phyloP scores from a whole-genome alignment of 2,329 filamentous ascomycete species.

The Hypoxylon sp. region DNA sequence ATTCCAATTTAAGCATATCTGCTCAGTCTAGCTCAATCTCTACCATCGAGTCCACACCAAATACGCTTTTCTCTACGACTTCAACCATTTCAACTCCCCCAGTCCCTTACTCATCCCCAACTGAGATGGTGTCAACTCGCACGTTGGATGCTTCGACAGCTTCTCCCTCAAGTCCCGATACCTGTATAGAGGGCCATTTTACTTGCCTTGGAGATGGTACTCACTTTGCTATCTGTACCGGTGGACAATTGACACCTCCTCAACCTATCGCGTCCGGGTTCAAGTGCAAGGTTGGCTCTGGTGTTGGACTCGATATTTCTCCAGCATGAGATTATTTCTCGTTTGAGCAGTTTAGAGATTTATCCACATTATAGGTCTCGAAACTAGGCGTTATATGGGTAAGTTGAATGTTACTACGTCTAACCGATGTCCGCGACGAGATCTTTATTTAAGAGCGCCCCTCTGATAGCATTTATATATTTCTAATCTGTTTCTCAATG shows the following conservation, averaged over 20 bases:
- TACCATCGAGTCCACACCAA: slow-evolving; percentile 2
- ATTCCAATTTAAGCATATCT: slow-evolving; percentile 5
- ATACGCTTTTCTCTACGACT: slow-evolving; percentile 1
- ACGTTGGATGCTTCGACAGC: not conserved
- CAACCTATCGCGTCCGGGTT: slow-evolving; percentile 45
- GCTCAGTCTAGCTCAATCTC: slow-evolving; percentile 7
- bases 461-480: not conserved
- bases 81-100: slow-evolving; percentile 1
- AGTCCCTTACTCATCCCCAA: slow-evolving; percentile 2
- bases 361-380: not conserved
- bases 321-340: slow-evolving; percentile 23
- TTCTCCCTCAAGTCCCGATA: slow-evolving; percentile 10
- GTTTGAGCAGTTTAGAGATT: not conserved
- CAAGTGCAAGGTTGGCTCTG: slow-evolving; percentile 45
- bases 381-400: not conserved
- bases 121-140: not conserved
- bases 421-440: not conserved
- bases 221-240: slow-evolving; percentile 49
- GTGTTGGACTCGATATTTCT: slow-evolving; percentile 44
- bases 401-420: not conserved
- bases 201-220: slow-evolving; percentile 47
- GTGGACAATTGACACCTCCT: slow-evolving; percentile 43
- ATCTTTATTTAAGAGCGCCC: too few relatives aligned
- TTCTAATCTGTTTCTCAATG: not conserved
- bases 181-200: slow-evolving; percentile 47